These are phyloP conservation scores for Raddia distichophylla DNA, from an alignment of 176 grass and related monocot genomes.

Conservation along the genomic window DNA sequence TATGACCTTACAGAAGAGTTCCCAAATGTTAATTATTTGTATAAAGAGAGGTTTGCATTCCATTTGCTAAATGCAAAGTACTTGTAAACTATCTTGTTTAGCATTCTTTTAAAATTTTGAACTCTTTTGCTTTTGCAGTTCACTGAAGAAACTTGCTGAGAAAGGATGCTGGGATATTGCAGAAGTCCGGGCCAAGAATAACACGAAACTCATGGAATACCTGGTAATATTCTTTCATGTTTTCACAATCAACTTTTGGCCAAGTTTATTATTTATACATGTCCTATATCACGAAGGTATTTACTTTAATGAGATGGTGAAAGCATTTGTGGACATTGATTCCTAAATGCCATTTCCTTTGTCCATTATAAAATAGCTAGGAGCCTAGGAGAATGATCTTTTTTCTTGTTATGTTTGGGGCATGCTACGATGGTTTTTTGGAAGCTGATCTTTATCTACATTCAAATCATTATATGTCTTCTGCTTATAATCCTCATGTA, in stretches of 20 bases:
- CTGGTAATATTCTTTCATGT: constrained; percentile 59
- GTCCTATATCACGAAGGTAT: constrained; percentile 9
- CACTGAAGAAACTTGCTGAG: constrained; percentile 90
- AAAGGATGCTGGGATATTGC: constrained; percentile 97
- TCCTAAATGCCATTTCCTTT: constrained; percentile 9
- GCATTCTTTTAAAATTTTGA: constrained; percentile 25
- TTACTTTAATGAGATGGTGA: background rate
- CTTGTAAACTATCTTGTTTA: constrained; percentile 15
- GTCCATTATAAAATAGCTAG: background rate
- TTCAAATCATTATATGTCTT: background rate
- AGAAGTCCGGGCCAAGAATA: constrained; percentile 76
- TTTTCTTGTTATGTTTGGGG: background rate
- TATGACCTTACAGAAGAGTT: constrained; percentile 75
- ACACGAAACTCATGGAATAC: constrained; percentile 79
- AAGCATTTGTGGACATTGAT: constrained; percentile 26
- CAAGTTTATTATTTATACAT: constrained; percentile 2
- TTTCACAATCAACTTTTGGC: constrained; percentile 7
- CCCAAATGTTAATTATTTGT: constrained; percentile 76
- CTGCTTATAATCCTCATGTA: background rate
- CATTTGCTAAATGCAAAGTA: constrained; percentile 16
- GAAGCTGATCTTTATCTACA: constrained; percentile 1
- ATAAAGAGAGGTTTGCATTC: constrained; percentile 86
- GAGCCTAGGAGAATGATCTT: background rate
- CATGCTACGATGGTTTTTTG: background rate
- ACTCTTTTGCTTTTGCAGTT: constrained; percentile 50